Evolutionary conservation across 192 early-diverging fungal species (phyloP).

Genomic region (Coemansia sp.): DNA sequence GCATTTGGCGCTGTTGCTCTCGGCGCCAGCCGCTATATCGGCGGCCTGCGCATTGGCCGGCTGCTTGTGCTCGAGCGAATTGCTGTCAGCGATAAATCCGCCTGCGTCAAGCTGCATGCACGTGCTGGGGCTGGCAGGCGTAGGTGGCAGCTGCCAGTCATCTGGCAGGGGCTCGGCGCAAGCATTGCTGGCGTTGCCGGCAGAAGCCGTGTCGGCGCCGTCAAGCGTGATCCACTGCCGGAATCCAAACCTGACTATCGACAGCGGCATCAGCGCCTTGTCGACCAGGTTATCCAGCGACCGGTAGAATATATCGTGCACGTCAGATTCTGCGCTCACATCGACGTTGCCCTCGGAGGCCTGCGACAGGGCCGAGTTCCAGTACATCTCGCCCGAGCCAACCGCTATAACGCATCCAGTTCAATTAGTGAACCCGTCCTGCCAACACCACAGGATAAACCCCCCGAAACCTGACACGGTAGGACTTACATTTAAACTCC

Average conservation of each 20-base stretch:
- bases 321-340: neutral
- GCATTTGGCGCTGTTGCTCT: too few relatives aligned
- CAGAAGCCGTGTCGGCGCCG: neutral
- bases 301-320: constrained; percentile 17
- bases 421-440: neutral
- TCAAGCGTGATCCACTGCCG: constrained; percentile 41
- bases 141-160: constrained; percentile 18
- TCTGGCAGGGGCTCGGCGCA: neutral
- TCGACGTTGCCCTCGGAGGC: neutral
- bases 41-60: neutral
- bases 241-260: constrained; percentile 45
- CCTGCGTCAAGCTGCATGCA: constrained; percentile 9
- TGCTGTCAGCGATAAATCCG: constrained; percentile 16
- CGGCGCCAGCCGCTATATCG: neutral
- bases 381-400: constrained; percentile 27
- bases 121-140: constrained; percentile 17
- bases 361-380: constrained; percentile 11
- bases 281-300: constrained; percentile 44
- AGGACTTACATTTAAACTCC: constrained; percentile 23
- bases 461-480: too few relatives aligned
- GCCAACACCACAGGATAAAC: too few relatives aligned
- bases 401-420: constrained; percentile 8
- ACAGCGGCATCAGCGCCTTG: constrained; percentile 33
- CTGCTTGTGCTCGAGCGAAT: neutral
- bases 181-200: neutral